Base-by-base conservation (phyloP, 2,329 filamentous ascomycete species). In the Thermoascus crustaceus region DNA sequence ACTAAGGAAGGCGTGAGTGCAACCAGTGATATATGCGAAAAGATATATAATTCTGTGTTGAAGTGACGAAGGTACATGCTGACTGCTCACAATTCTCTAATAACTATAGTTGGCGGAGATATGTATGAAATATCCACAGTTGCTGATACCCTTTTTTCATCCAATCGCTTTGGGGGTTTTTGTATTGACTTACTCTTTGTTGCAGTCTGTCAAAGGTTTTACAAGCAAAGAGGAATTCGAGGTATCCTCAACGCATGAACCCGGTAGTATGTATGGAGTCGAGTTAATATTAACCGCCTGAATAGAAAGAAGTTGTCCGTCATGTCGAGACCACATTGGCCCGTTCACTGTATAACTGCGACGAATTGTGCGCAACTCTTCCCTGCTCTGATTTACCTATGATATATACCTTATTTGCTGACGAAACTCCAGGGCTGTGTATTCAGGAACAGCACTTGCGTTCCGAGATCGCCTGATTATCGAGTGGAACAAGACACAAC, bases 401-500 rank as follows among this genome's bases (percentile, higher is more conserved):
- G 4, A 24, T 24, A 7, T 8, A 22, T 10, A 23, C n/a, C 13
- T 7, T 34, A 18, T 25, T 16, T 13, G 40, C 37, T 44, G 23
- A 52, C 33, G 25, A 20, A 19, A 32, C 7, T 25, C 2, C 40
- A 74, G 76, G 36, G 91, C 91, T 35, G 87, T 88, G 20, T 98
- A 98, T 63, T 78, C 84, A 5, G 91, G 89, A 46, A 86, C 88
- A 27, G 85, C 86, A 46, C 69, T 98, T 53, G 89, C 91, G 17
- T 89, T 98, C 66, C 78, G 91, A 54, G 89, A 98, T 61, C 81
- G 87, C 34, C 71, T 98, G 57, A 81, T 98, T 54, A 80, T 91
- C 44, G 86, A 94, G 49, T 98, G 91, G 91, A 98, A 96, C 69
- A 87, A 82, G 66, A 98, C 91, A 30, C 91, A 98, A 68, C 91